phyloP scores from a whole-genome alignment of 345 rosid species.

The Lumnitzera littorea region DNA sequence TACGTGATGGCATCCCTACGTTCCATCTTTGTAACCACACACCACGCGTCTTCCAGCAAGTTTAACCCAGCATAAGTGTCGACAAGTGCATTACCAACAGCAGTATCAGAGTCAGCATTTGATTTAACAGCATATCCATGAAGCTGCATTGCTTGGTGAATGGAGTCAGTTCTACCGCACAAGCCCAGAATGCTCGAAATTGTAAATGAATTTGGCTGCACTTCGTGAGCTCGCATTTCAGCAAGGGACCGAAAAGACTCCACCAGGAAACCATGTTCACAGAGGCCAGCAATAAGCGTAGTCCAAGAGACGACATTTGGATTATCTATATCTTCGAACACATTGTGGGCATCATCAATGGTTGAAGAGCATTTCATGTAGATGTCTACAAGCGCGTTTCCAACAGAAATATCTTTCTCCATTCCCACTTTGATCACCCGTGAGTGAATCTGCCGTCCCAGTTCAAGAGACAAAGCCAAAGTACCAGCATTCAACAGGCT shows the following conservation, averaged over 20 bases:
- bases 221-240: slow-evolving; percentile 43
- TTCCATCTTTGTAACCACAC: slow-evolving; percentile 31
- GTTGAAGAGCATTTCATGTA: slow-evolving; percentile 50
- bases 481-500: slow-evolving; percentile 34
- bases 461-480: slow-evolving; percentile 23
- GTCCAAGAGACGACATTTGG: slow-evolving; percentile 73
- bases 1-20: slow-evolving; percentile 45
- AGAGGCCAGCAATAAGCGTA: slow-evolving; percentile 52
- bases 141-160: slow-evolving; percentile 24
- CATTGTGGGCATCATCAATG: slow-evolving; percentile 31
- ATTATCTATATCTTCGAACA: slow-evolving; percentile 33
- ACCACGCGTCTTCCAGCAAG: slow-evolving; percentile 40
- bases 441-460: slow-evolving; percentile 57
- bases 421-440: slow-evolving; percentile 35
- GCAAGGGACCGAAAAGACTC: slow-evolving; percentile 30
- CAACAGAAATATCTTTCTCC: slow-evolving; percentile 40
- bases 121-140: slow-evolving; percentile 48
- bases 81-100: slow-evolving; percentile 50
- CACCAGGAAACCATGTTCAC: slow-evolving; percentile 28
- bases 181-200: slow-evolving; percentile 42
- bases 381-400: slow-evolving; percentile 63
- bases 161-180: slow-evolving; percentile 23
- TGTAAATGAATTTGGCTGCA: slow-evolving; percentile 49
- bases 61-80: slow-evolving; percentile 50
- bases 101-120: slow-evolving; percentile 16